phyloP scores from a whole-genome alignment of 768 basidiomycete species.

The Dacryopinax primogenitus region DNA sequence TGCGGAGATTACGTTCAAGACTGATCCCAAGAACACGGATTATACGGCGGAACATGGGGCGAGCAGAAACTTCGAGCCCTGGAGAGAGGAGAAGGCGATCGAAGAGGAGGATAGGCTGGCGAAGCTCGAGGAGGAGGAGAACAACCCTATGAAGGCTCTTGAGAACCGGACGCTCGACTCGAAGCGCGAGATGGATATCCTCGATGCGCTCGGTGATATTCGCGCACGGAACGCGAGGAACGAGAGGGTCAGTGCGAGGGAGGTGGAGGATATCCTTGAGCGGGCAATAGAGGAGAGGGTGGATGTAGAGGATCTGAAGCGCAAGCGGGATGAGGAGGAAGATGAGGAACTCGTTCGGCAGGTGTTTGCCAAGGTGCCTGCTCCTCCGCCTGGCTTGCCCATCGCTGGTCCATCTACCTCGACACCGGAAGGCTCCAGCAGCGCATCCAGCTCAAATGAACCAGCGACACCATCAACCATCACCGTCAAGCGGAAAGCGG shows the following conservation, averaged over 20 bases:
- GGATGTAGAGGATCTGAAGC: slow-evolving; percentile 59
- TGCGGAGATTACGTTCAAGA: slow-evolving; percentile 98
- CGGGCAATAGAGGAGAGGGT: slow-evolving; percentile 46
- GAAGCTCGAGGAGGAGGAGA: slow-evolving; percentile 80
- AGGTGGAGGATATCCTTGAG: slow-evolving; percentile 48
- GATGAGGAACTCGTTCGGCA: slow-evolving; percentile 82
- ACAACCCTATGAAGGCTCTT: slow-evolving; percentile 92
- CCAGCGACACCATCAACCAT: slow-evolving; percentile 24
- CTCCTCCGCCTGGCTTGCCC: slow-evolving; percentile 20
- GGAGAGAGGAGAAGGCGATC: slow-evolving; percentile 68
- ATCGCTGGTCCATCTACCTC: slow-evolving; percentile 29
- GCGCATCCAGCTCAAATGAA: slow-evolving; percentile 7
- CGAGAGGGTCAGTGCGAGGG: slow-evolving; percentile 57
- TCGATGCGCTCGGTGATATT: slow-evolving; percentile 91
- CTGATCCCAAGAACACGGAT: slow-evolving; percentile 95
- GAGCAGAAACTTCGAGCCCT: slow-evolving; percentile 94
- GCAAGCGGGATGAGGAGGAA: slow-evolving; percentile 62
- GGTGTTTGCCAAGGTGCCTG: slow-evolving; percentile 63
- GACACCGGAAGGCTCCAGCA: slow-evolving; percentile 6
- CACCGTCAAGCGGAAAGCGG: slow-evolving; percentile 81
- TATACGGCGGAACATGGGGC: slow-evolving; percentile 92
- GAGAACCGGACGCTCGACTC: slow-evolving; percentile 88
- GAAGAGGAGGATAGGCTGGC: slow-evolving; percentile 77
- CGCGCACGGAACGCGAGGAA: slow-evolving; percentile 75
- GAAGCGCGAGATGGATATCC: slow-evolving; percentile 95